Base-by-base conservation (phyloP, 352 stramenopile species). In the Pseudoperonospora humuli region DNA sequence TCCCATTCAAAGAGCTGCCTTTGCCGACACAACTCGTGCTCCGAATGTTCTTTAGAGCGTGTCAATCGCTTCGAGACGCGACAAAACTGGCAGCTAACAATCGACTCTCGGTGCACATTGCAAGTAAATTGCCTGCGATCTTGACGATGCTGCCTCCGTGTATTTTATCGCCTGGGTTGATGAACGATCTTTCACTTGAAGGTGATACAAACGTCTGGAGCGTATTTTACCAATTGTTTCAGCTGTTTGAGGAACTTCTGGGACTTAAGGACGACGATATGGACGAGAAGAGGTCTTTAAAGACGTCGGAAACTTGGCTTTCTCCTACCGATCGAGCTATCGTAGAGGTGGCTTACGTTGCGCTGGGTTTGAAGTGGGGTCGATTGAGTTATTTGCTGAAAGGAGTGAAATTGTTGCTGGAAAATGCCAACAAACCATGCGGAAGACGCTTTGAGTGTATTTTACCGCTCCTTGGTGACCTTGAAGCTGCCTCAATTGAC, bases 31-130 rank as follows among this genome's bases (percentile, higher is more conserved):
- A 92, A 44, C 44, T 88, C 3, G 69, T 57, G 20, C 42, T 92
- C n/a, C 61, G 57, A 15, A 64, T 89, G 38, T 89, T 92, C 46
- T 89, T 86, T 33, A 64, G 70, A 0, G 44, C 81, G 4, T 80
- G 73, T n/a, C 51, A 58, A n/a, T 76, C 66, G 3, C 24, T 89
- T 3, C 63, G 59, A 20, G 65, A 74, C 8, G 45, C 52, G 8
- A 24, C 19, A 0, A 49, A 61, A 15, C 20, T 73, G 6, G 20
- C 17, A 8, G 29, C 26, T 0, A 79, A 71, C 27, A 46, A 33
- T 7, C 56, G 60, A 5, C 37, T 85, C 18, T 49, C 82, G 2
- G 36, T 79, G 13, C 61, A 72, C 13, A 50, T 92, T 1, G 73
- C 73, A 0, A 42, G 45, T 6, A 77, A 69, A 39, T 26, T 92